A percentile compares a stretch with the other conserved stretches of the same genome.
phyloP scores from a whole-genome alignment of 108 stramenopile species.

The Nitzschia inconspicua region DNA sequence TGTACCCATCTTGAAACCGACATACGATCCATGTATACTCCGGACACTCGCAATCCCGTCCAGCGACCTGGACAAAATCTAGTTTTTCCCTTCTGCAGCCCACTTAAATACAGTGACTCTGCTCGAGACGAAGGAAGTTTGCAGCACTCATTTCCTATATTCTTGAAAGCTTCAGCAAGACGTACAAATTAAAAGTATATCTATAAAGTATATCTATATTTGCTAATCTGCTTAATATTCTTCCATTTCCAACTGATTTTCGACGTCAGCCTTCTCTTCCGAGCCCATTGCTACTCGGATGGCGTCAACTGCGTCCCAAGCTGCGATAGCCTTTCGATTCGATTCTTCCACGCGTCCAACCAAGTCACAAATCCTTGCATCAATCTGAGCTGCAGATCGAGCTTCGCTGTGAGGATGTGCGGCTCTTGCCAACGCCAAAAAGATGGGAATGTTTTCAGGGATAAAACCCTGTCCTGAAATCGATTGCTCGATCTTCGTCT shows the following conservation, averaged over 20 bases:
- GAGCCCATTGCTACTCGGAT: slow-evolving; percentile 3
- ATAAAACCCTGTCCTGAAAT: slow-evolving; percentile 56
- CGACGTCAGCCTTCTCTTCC: too few relatives aligned
- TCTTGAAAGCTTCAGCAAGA: too few relatives aligned
- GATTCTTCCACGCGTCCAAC: slow-evolving; percentile 53
- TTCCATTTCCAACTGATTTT: neutral
- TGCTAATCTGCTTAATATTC: neutral
- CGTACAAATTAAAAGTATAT: too few relatives aligned
- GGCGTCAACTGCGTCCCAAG: slow-evolving; percentile 6
- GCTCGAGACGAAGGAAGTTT: too few relatives aligned
- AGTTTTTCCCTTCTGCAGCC: neutral
- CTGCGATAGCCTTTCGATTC: neutral
- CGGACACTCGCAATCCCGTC: slow-evolving; percentile 18
- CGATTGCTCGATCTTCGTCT: slow-evolving; percentile 52
- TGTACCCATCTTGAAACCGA: neutral
- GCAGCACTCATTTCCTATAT: too few relatives aligned
- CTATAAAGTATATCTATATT: too few relatives aligned
- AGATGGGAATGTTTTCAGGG: slow-evolving; percentile 34
- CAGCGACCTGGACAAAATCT: neutral
- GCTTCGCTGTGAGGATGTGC: slow-evolving; percentile 60
- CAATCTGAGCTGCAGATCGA: slow-evolving; percentile 54
- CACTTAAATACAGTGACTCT: too few relatives aligned
- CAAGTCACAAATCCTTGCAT: slow-evolving; percentile 53
- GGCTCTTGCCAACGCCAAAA: slow-evolving; percentile 37
- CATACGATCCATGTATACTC: slow-evolving; percentile 13